Evolutionary conservation across 2,329 filamentous ascomycete species (phyloP).

Genomic region (Trichoderma asperellum): DNA sequence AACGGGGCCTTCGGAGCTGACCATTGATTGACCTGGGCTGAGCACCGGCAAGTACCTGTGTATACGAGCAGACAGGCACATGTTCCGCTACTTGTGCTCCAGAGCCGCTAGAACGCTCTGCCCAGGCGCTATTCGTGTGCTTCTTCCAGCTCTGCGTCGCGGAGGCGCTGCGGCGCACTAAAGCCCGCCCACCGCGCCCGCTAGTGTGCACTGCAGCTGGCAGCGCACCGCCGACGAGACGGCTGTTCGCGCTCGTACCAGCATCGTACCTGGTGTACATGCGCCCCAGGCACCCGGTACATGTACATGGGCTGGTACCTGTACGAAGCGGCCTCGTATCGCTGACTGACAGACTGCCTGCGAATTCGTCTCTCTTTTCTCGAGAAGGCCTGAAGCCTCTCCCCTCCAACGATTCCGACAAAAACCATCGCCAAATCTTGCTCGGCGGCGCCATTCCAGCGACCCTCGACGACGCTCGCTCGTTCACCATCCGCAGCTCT

Average conservation of each 20-base stretch:
- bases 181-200: slow-evolving; percentile 24
- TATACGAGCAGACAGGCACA: background rate
- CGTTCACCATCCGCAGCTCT: slow-evolving; percentile 15
- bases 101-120: background rate
- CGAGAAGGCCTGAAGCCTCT: background rate
- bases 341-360: slow-evolving; percentile 5
- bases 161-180: slow-evolving; percentile 23
- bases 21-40: background rate
- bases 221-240: background rate
- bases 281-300: slow-evolving; percentile 19
- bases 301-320: background rate
- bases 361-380: background rate
- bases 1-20: slow-evolving; percentile 4
- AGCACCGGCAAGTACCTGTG: background rate
- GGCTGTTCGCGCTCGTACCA: slow-evolving; percentile 5
- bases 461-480: slow-evolving; percentile 24
- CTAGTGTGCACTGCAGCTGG: background rate
- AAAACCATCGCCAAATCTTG: slow-evolving; percentile 6
- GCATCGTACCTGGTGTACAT: slow-evolving; percentile 7
- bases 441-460: background rate
- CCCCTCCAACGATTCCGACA: slow-evolving; percentile 16
- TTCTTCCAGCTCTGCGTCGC: background rate
- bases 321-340: slow-evolving; percentile 16
- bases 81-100: background rate
- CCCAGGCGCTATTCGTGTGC: background rate